Percentiles rank a stretch among this genome's conserved stretches.
phyloP scores from a whole-genome alignment of 1,284 basidiomycete genomes.

The Ustilago loliicola region DNA sequence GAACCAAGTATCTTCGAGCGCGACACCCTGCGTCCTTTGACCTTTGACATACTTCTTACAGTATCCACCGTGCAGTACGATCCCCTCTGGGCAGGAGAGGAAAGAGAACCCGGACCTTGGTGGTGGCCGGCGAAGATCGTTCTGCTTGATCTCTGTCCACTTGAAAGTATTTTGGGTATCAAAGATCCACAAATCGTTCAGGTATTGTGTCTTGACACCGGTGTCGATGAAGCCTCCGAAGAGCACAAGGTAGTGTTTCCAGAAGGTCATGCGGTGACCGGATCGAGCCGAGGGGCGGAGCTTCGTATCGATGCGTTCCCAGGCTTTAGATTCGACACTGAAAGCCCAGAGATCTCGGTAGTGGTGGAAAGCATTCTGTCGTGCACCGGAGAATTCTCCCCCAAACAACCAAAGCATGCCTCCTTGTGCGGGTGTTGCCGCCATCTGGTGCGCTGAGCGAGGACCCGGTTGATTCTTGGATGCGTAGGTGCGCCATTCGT shows the following conservation, averaged over 20 bases:
- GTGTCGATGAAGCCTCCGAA: conserved; percentile 91
- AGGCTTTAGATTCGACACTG: conserved; percentile 74
- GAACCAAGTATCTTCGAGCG: conserved; percentile 92
- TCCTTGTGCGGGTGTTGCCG: conserved; percentile 61
- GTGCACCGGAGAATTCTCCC: conserved; percentile 77
- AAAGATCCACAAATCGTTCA: conserved; percentile 89
- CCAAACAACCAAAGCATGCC: conserved; percentile 70
- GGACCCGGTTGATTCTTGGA: conserved; percentile 68
- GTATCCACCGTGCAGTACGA: conserved; percentile 89
- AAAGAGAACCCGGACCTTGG: conserved; percentile 81
- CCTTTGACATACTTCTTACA: conserved; percentile 92
- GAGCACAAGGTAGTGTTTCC: conserved; percentile 85
- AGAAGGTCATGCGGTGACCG: conserved; percentile 86
- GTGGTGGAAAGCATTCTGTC: conserved; percentile 90
- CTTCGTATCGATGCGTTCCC: conserved; percentile 92
- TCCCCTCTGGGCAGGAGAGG: conserved; percentile 82
- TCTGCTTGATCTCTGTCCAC: conserved; percentile 82
- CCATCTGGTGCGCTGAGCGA: conserved; percentile 67
- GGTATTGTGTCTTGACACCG: conserved; percentile 81
- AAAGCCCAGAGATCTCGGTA: conserved; percentile 78
- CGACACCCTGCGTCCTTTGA: conserved; percentile 84
- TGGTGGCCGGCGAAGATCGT: conserved; percentile 61
- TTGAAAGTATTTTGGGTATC: conserved; percentile 84
- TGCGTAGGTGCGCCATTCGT: conserved; percentile 66
- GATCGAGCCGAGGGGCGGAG: conserved; percentile 83